Percentiles rank a stretch among this genome's conserved stretches.
Conservation (phyloP, 2,329 filamentous ascomycete species). For the Verticillium longisporum region DNA sequence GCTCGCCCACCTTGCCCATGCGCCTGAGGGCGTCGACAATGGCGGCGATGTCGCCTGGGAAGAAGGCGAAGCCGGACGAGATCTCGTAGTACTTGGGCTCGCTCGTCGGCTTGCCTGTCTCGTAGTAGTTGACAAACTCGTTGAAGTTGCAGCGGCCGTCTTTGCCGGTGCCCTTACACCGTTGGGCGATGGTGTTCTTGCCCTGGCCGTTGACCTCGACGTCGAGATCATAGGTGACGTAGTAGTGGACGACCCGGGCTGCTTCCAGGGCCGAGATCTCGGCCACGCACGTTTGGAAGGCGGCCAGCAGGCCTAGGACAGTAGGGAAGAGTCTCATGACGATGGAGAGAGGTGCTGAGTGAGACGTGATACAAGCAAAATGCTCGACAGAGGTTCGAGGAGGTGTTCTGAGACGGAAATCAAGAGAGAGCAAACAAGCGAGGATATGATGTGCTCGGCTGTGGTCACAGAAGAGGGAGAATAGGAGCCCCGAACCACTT, state of each 20-base stretch:
- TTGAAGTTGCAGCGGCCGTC: not conserved
- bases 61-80: not conserved
- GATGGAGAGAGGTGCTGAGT: too few species aligned
- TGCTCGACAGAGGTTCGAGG: too few species aligned
- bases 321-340: too few species aligned
- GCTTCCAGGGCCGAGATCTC: not conserved
- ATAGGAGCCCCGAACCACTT: too few species aligned
- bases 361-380: too few species aligned
- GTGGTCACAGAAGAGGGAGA: too few species aligned
- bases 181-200: not conserved
- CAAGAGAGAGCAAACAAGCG: too few species aligned
- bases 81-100: not conserved
- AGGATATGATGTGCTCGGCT: too few species aligned
- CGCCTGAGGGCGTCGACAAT: not conserved
- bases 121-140: slow-evolving; percentile 1
- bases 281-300: too few species aligned
- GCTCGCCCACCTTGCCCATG: not conserved
- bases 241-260: not conserved
- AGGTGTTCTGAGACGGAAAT: too few species aligned
- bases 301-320: too few species aligned
- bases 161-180: not conserved
- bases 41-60: not conserved
- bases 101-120: not conserved
- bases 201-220: not conserved
- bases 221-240: not conserved